Conservation (phyloP, 169 alveolate species). For the Amoebophrya sp. region DNA sequence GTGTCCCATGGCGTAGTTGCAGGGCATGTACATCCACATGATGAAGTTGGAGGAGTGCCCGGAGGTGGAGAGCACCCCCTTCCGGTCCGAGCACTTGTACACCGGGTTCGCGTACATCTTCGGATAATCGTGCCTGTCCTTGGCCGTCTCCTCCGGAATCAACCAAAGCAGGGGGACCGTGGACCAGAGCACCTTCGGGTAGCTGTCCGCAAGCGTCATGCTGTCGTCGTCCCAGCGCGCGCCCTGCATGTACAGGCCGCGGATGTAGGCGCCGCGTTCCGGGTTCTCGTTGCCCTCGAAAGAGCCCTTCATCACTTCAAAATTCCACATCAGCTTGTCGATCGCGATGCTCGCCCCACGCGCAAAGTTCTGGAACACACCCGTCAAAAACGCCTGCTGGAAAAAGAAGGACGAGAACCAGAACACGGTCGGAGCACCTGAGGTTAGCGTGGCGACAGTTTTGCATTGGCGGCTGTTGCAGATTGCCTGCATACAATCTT, state of each 20-base stretch:
- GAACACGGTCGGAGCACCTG: conserved; percentile 55
- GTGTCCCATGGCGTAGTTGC: conserved; percentile 21
- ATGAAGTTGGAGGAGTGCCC: conserved; percentile 81
- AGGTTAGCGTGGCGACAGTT: too few species aligned
- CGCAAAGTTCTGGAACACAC: conserved; percentile 62
- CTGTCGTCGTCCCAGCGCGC: conserved; percentile 73
- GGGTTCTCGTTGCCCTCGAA: too few species aligned
- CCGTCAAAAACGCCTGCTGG: conserved; percentile 67
- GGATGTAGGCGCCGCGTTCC: conserved; percentile 67
- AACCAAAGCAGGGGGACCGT: conserved; percentile 27
- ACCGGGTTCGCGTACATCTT: not conserved
- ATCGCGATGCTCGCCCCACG: conserved; percentile 68
- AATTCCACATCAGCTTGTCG: conserved; percentile 66
- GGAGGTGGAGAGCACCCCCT: conserved; percentile 30
- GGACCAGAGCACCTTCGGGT: conserved; percentile 36
- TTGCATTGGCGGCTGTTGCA: too few species aligned
- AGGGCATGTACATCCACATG: conserved; percentile 53
- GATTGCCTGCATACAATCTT: too few species aligned
- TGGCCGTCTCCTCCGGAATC: conserved; percentile 23
- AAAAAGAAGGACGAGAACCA: conserved; percentile 72
- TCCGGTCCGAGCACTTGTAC: conserved; percentile 25
- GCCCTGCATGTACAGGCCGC: conserved; percentile 79
- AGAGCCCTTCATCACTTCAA: conserved; percentile 32
- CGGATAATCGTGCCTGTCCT: conserved; percentile 15
- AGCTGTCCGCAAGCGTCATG: conserved; percentile 43